Conservation (phyloP, 805 yeast genomes). For the Ogataea angusta region DNA sequence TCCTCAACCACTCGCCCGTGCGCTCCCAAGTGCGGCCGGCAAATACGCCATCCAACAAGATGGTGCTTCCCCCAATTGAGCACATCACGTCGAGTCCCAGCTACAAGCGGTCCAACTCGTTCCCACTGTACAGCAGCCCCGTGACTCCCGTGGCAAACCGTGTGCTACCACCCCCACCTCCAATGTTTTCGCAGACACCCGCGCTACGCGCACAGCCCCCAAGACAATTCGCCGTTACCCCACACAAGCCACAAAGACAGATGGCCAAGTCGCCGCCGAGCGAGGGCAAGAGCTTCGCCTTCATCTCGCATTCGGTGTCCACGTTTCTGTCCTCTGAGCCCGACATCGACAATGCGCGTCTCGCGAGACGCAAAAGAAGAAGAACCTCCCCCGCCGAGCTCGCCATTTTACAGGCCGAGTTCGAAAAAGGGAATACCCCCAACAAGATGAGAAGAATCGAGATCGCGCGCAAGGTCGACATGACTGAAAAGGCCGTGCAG, state of each 20-base stretch:
- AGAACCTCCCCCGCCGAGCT: conserved; percentile 90
- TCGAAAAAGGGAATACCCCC: conserved; percentile 75
- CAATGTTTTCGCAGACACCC: conserved; percentile 21
- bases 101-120: conserved; percentile 23
- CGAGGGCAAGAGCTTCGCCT: conserved; percentile 58
- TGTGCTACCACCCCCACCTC: conserved; percentile 24
- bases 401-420: conserved; percentile 76
- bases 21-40: conserved; percentile 1
- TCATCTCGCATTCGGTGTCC: conserved; percentile 88
- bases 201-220: conserved; percentile 17
- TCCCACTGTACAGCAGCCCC: conserved; percentile 14
- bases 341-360: conserved; percentile 80
- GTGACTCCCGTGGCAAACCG: conserved; percentile 21
- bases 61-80: conserved; percentile 26
- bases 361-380: conserved; percentile 92
- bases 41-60: conserved; percentile 17
- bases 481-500: conserved; percentile 98
- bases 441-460: conserved; percentile 69
- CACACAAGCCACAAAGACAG: conserved; percentile 6
- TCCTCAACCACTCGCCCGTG: conserved; percentile 17
- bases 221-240: conserved; percentile 8
- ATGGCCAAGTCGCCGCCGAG: conserved; percentile 19
- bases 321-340: conserved; percentile 85
- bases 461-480: conserved; percentile 76
- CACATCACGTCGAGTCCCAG: conserved; percentile 26